These are phyloP conservation scores for Candida verbasci DNA, from an alignment of 805 yeast genomes.

Conservation along the genomic window DNA sequence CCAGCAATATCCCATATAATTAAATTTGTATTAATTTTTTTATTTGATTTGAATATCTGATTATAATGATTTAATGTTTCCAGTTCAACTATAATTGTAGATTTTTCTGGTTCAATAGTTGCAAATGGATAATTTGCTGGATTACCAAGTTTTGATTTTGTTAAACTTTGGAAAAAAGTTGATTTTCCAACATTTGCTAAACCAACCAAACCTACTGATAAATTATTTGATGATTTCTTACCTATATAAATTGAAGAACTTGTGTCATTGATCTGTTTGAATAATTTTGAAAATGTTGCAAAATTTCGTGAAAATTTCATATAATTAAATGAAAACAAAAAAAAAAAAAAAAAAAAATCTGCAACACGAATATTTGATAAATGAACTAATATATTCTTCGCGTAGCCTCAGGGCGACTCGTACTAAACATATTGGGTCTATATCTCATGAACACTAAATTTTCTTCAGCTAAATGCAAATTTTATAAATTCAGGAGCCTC, in stretches of 20 bases:
- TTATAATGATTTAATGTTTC: slow-evolving; percentile 45
- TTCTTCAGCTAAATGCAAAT: too few species aligned
- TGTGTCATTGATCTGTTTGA: neutral
- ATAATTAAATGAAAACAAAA: neutral
- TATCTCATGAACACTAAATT: too few species aligned
- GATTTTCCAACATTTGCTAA: slow-evolving; percentile 59
- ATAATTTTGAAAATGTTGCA: neutral
- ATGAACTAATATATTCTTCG: too few species aligned
- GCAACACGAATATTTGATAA: too few species aligned
- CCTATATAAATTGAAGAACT: slow-evolving; percentile 1
- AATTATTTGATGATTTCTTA: slow-evolving; percentile 35
- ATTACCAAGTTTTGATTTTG: slow-evolving; percentile 54
- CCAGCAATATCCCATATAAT: slow-evolving; percentile 70
- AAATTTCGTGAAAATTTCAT: slow-evolving; percentile 3
- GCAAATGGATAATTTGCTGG: slow-evolving; percentile 65
- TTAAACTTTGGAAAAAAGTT: slow-evolving; percentile 50
- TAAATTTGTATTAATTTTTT: slow-evolving; percentile 50
- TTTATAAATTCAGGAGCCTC: too few species aligned
- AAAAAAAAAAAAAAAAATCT: too few species aligned
- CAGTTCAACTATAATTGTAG: slow-evolving; percentile 51
- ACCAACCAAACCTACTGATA: slow-evolving; percentile 46
- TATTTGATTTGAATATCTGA: slow-evolving; percentile 44
- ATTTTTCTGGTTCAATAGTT: slow-evolving; percentile 70
- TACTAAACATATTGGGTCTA: too few species aligned
- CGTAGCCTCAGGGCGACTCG: too few species aligned